Evolutionary conservation across 139 green algal species (phyloP).

Genomic region (Ulvella scutata): DNA sequence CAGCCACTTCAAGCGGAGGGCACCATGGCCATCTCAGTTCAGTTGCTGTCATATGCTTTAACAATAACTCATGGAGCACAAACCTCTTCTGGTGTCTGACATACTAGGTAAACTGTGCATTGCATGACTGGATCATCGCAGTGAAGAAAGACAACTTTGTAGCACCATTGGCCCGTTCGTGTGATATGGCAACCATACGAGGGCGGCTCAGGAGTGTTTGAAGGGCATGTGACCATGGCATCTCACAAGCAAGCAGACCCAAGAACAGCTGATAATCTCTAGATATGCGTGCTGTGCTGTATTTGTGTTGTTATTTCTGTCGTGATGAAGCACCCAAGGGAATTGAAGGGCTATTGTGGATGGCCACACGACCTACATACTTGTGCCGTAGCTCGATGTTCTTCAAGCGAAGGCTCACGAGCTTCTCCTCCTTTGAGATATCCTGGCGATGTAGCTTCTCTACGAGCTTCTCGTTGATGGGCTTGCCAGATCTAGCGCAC

Average conservation of each 20-base stretch:
- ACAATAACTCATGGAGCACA: no score
- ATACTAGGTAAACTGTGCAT: no score
- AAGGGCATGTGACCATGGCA: neutral
- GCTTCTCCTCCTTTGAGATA: slow-evolving; percentile 31
- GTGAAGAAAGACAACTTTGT: no score
- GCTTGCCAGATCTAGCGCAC: slow-evolving; percentile 26
- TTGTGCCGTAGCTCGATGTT: slow-evolving; percentile 45
- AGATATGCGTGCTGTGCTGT: no score
- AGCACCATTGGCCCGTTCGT: no score
- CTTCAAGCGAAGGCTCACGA: slow-evolving; percentile 43
- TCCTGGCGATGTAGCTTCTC: slow-evolving; percentile 27
- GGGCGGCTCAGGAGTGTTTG: no score
- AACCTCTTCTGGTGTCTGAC: no score
- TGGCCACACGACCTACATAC: neutral
- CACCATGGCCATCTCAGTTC: no score
- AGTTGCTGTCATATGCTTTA: no score
- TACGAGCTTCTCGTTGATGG: slow-evolving; percentile 30
- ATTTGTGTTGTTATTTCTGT: slow-evolving; percentile 18
- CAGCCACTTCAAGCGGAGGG: no score
- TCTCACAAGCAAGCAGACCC: slow-evolving; percentile 4
- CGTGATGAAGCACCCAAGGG: slow-evolving; percentile 14
- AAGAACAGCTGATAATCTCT: slow-evolving; percentile 16
- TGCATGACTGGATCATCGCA: no score
- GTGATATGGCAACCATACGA: no score
- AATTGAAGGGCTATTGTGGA: slow-evolving; percentile 6